Base-by-base conservation (phyloP, 805 yeast genomes). In the Barnettozyma populi region DNA sequence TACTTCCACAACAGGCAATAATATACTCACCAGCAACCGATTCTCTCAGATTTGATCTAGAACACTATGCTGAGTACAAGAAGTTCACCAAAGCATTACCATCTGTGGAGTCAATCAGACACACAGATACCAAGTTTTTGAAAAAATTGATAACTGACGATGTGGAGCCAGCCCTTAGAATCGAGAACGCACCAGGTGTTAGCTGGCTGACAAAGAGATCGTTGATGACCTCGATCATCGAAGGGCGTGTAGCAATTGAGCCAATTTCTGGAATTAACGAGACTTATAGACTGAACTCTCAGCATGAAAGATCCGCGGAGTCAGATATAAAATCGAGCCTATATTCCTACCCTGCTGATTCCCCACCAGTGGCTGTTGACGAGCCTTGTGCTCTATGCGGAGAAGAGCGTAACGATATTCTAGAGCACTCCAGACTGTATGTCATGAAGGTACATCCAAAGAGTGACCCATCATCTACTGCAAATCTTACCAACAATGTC, bases 201-300 rank as follows among this genome's bases (percentile, higher is more conserved):
- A 72, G 83, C 24, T 82, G 82, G 79, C 74, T 82, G 48, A 78
- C 73, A 44, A 75, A 78, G 52, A 74, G 86, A 47, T 68, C 80
- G 11, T 74, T 90, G 47, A 71, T 90, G 72, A 65, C 73, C 41
- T 75, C 82, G 16, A 73, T 92, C 52, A 76, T 86, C 29, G 97
- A 90, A 44, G 95, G 95, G 3, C 74, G 84, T 39, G 89, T 88
- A 6, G 73, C 80, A 3, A 82, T 92, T 36, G 96, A 90, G 65
- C 99, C 99, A 0, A 77, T 90, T 8, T 79, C 88, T 44, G 90
- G 92, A 0, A 75, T 84, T 36, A 90, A 90, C 58, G 95, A 86
- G 63, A 77, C 79, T 1, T 84, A 84, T 68, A 79, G 81, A 56
- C 51, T 63, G 25, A 61, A 60, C 36, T 57, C 54, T 43, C 64